Evolutionary conservation across 176 grass and related monocot species (phyloP), one percentile per base, ranked within the genome.

Genomic region (Zea luxurians): DNA sequence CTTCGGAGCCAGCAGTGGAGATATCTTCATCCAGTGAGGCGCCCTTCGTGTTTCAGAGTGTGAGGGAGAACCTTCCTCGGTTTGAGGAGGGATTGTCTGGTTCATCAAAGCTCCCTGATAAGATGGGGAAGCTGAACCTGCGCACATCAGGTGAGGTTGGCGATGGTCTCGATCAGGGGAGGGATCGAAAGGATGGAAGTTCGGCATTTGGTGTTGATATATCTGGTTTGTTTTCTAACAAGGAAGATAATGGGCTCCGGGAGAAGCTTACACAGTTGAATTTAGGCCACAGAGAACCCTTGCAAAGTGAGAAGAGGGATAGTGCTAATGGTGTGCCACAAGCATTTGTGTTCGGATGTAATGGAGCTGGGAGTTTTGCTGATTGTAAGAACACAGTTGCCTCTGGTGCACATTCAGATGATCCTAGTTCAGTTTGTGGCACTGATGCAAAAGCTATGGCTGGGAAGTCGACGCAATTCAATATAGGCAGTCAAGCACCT

Each of bases 51-150:
- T 78, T 91, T 50, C 77, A 21, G 73, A 87, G 77, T 37, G 59
- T 77, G 72, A 90, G 84, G 70, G 75, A 78, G 43, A 70, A 70
- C 80, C 66, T 90, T 74, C 62, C 73, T 69, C 73, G 20, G 35
- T 94, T 82, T 44, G 74, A 92, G 0, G 68, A 68, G 62, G 76
- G 74, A n/a, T 44, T 48, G 9, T 52, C 77, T 1, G 52, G 77
- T 40, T 50, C 88, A 6, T 77, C 70, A 9, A 76, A 47, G 41
- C 82, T 92, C 37, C 79, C 79, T 5, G 80, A 90, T 59, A 71
- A 83, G 55, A 89, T 89, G 81, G 73, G 62, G 12, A 97, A 89
- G 42, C 71, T 93, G 58, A 91, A 89, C 50, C 81, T 97, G 74
- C 63, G 48, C 11, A 81, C 46, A 57, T 43, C 61, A 1, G 61